Conservation (phyloP, 768 basidiomycete genomes). For the Macrolepiota albuminosa region DNA sequence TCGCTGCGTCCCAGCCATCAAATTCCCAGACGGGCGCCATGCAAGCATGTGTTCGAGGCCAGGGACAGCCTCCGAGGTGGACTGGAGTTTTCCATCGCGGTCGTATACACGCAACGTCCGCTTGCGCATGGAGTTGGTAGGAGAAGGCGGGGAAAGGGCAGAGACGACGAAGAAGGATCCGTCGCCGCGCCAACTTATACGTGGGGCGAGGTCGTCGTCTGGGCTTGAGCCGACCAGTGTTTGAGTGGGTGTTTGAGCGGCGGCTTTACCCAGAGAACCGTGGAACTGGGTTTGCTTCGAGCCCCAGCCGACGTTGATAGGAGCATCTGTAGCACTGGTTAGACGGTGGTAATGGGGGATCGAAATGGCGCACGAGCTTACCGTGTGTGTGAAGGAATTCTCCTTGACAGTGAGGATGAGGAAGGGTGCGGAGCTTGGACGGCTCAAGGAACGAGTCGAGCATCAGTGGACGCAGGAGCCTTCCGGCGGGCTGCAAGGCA, state of each 20-base stretch:
- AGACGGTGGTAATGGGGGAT: neutral
- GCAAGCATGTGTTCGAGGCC: constrained; percentile 76
- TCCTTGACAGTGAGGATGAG: too few relatives aligned
- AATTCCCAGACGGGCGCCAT: constrained; percentile 88
- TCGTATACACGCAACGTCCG: constrained; percentile 73
- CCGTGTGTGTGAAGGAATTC: neutral
- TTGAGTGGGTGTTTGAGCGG: constrained; percentile 51
- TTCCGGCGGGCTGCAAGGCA: too few relatives aligned
- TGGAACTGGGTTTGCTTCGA: constrained; percentile 97
- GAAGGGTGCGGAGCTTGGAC: too few relatives aligned
- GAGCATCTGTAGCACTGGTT: constrained; percentile 52
- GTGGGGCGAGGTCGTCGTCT: constrained; percentile 65
- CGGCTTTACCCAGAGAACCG: constrained; percentile 86
- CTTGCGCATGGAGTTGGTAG: constrained; percentile 28
- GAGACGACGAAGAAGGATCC: constrained; percentile 86
- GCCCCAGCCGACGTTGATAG: constrained; percentile 97
- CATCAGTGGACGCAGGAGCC: too few relatives aligned
- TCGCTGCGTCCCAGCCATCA: constrained; percentile 78
- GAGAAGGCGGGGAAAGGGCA: constrained; percentile 46
- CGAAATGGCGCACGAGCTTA: neutral
- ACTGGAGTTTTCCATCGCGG: constrained; percentile 66
- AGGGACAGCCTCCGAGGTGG: constrained; percentile 78
- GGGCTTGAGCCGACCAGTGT: constrained; percentile 48
- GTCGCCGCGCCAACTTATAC: constrained; percentile 93
- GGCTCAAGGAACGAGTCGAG: too few relatives aligned